phyloP scores from a whole-genome alignment of 2,329 filamentous ascomycete genomes.

The Arthroderma uncinatum region DNA sequence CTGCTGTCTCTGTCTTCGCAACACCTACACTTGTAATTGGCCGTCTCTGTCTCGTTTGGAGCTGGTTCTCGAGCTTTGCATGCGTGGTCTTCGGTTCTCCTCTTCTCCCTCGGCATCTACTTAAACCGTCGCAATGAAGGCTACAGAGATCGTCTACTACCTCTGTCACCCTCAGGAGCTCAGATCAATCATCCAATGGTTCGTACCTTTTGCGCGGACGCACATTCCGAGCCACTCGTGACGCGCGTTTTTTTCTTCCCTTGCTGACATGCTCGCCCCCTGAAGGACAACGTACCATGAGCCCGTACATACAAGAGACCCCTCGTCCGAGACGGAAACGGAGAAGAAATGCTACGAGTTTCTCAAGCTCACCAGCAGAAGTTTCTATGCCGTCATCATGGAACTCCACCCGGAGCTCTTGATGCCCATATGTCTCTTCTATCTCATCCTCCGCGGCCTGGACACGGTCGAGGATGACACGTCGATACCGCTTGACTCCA shows the following conservation, averaged over 20 bases:
- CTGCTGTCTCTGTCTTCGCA: not conserved
- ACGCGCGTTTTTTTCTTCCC: not conserved
- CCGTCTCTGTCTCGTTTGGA: slow-evolving; percentile 5
- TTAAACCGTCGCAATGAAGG: slow-evolving; percentile 26
- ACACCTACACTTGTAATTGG: slow-evolving; percentile 9
- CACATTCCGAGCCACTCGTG: not conserved
- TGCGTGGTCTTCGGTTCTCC: slow-evolving; percentile 8
- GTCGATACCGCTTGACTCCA: slow-evolving; percentile 68
- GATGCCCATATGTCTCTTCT: slow-evolving; percentile 81
- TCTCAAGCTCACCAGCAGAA: slow-evolving; percentile 79
- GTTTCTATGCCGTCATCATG: slow-evolving; percentile 85
- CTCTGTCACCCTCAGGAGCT: slow-evolving; percentile 65
- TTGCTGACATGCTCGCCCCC: not conserved
- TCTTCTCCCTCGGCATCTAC: not conserved
- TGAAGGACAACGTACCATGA: slow-evolving; percentile 92
- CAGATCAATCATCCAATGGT: slow-evolving; percentile 83
- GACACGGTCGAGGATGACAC: slow-evolving; percentile 99
- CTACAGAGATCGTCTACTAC: slow-evolving; percentile 54
- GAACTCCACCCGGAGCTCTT: slow-evolving; percentile 92
- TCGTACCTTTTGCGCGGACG: slow-evolving; percentile 22
- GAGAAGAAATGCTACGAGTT: slow-evolving; percentile 76
- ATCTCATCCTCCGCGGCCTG: slow-evolving; percentile 78
- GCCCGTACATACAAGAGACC: slow-evolving; percentile 73
- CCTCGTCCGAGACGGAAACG: slow-evolving; percentile 59
- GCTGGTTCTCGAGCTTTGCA: slow-evolving; percentile 12